Conservation (phyloP, 257 asterid genomes). For the Solanum bulbocastanum region DNA sequence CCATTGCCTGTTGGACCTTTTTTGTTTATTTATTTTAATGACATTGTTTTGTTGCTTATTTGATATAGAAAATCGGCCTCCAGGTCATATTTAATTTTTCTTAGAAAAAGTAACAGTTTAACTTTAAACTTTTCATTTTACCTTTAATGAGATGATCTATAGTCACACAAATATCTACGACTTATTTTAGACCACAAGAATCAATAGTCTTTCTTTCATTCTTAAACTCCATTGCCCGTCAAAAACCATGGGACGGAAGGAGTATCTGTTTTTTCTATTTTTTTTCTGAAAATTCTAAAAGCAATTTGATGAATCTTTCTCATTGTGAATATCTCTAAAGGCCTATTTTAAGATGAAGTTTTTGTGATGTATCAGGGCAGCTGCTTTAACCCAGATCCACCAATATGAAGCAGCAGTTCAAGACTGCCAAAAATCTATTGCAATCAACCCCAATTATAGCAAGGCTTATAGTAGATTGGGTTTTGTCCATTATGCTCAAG, state of each 20-base stretch:
- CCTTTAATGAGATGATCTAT: not conserved
- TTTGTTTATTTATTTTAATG: not conserved
- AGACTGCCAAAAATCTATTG: conserved; percentile 65
- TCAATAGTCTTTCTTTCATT: not conserved
- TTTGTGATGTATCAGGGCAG: conserved; percentile 51
- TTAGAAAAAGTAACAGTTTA: not conserved
- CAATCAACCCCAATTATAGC: conserved; percentile 66
- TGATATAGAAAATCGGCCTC: not conserved
- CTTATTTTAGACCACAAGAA: not conserved
- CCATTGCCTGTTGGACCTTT: not conserved
- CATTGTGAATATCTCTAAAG: not conserved
- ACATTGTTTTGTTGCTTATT: not conserved
- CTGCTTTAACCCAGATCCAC: conserved; percentile 68
- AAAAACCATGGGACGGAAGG: not conserved
- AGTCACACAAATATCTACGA: not conserved
- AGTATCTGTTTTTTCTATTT: not conserved
- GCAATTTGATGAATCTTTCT: not conserved
- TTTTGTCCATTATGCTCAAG: conserved; percentile 80
- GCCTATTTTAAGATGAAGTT: not conserved
- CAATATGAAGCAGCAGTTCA: conserved; percentile 45
- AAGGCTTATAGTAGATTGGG: conserved; percentile 90
- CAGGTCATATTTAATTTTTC: not conserved
- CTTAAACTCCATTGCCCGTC: not conserved
- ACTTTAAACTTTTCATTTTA: not conserved
- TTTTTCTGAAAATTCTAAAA: not conserved